Conservation (phyloP, 345 rosid genomes). For the Psidium friedrichsthalianum region DNA sequence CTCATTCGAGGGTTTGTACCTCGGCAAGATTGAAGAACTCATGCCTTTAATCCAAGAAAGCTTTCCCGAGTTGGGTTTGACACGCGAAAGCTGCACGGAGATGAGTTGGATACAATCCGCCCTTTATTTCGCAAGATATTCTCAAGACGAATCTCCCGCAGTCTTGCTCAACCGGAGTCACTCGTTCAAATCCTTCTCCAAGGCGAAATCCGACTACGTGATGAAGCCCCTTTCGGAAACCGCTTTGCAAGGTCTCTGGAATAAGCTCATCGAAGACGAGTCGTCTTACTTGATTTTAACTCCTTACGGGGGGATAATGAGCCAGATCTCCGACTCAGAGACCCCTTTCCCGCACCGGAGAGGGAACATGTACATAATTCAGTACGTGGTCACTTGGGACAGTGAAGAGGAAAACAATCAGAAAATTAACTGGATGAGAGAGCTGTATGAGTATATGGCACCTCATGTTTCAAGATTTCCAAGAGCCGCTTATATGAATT, state of each 20-base stretch:
- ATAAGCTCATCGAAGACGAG: conserved; percentile 34
- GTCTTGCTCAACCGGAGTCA: conserved; percentile 42
- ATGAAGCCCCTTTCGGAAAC: conserved; percentile 17
- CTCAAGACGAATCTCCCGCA: conserved; percentile 18
- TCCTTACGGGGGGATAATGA: conserved; percentile 62
- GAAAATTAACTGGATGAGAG: conserved; percentile 41
- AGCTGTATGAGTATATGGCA: conserved; percentile 35
- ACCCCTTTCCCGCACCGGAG: conserved; percentile 34
- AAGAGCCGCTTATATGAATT: background rate
- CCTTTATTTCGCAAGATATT: conserved; percentile 42
- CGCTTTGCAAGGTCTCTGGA: conserved; percentile 41
- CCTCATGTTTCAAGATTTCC: background rate
- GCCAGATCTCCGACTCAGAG: conserved; percentile 19
- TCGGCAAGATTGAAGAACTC: conserved; percentile 17
- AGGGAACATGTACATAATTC: conserved; percentile 18
- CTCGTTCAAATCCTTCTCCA: conserved; percentile 32
- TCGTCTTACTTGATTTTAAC: conserved; percentile 48
- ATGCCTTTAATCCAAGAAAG: conserved; percentile 27
- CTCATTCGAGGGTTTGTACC: conserved; percentile 16
- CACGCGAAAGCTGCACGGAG: conserved; percentile 30
- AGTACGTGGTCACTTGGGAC: background rate
- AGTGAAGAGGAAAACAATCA: conserved; percentile 1
- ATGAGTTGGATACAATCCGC: conserved; percentile 61
- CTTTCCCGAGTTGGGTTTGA: conserved; percentile 53
- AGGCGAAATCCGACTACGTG: conserved; percentile 57